phyloP scores from a whole-genome alignment of 2,329 filamentous ascomycete genomes.

The Hymenoscyphus occultus region DNA sequence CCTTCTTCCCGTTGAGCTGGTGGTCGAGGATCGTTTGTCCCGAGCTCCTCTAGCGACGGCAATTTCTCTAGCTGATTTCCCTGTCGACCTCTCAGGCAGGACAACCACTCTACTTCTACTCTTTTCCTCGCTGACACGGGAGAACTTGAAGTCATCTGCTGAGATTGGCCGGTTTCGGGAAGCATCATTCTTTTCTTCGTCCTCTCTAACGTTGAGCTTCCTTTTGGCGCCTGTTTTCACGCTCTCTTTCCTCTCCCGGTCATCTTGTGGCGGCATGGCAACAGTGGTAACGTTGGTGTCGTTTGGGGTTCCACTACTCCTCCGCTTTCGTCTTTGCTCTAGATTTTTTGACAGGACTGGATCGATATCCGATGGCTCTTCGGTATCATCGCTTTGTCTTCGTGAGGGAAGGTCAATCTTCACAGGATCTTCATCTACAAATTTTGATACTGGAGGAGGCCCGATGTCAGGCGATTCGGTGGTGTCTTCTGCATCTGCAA shows the following conservation, averaged over 20 bases:
- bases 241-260: constrained; percentile 27
- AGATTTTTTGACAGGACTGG: constrained; percentile 33
- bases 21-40: constrained; percentile 23
- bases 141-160: constrained; percentile 31
- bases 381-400: constrained; percentile 16
- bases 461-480: constrained; percentile 68
- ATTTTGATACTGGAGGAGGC: constrained; percentile 57
- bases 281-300: constrained; percentile 22
- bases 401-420: constrained; percentile 49
- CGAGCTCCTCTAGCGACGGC: constrained; percentile 27
- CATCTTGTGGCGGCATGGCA: constrained; percentile 14
- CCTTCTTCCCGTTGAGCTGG: constrained; percentile 26
- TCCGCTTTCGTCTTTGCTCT: constrained; percentile 37
- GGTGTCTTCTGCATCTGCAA: constrained; percentile 34
- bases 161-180: constrained; percentile 35
- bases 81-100: constrained; percentile 21
- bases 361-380: constrained; percentile 25
- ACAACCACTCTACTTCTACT: constrained; percentile 15
- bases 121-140: constrained; percentile 33
- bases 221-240: constrained; percentile 54
- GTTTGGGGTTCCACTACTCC: constrained; percentile 28
- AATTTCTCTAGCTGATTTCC: constrained; percentile 26
- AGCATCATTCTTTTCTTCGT: constrained; percentile 42
- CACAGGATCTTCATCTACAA: constrained; percentile 54
- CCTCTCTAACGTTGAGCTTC: constrained; percentile 55